Evolutionary conservation across 2,329 filamentous ascomycete species (phyloP).

Genomic region (Fusarium irregulare): DNA sequence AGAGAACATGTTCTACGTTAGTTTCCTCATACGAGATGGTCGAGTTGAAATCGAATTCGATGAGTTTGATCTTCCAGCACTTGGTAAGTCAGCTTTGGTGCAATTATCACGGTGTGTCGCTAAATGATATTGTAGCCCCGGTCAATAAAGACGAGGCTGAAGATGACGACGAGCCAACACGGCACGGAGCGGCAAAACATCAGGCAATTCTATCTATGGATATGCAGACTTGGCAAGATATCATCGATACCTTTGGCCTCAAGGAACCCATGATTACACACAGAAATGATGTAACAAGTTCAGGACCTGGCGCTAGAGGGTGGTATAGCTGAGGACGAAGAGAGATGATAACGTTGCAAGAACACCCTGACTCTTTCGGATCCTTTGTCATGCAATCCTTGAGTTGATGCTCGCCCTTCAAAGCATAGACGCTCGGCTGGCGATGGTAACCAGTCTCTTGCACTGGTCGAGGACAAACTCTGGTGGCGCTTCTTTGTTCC

Average conservation of each 20-base stretch:
- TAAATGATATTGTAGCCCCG: conserved; percentile 48
- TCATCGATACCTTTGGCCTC: conserved; percentile 82
- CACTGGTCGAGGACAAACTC: conserved; percentile 6
- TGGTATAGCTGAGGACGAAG: conserved; percentile 69
- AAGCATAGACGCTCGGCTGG: conserved; percentile 1
- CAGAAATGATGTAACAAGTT: conserved; percentile 68
- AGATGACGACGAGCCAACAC: conserved; percentile 58
- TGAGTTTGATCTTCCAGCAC: conserved; percentile 77
- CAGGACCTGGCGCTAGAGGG: conserved; percentile 66
- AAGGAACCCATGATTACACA: conserved; percentile 87
- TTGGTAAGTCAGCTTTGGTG: conserved; percentile 70
- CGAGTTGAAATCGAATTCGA: conserved; percentile 80
- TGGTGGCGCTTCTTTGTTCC: conserved; percentile 27
- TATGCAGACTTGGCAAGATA: conserved; percentile 81
- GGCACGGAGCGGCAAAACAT: conserved; percentile 72
- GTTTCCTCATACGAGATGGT: conserved; percentile 91
- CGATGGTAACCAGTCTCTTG: conserved; percentile 10
- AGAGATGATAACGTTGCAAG: background rate
- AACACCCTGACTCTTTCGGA: conserved; percentile 1
- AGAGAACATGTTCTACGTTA: conserved; percentile 97
- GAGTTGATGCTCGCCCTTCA: background rate
- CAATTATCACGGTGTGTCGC: background rate
- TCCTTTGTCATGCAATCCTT: conserved; percentile 16
- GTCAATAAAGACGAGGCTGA: conserved; percentile 58
- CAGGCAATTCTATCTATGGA: conserved; percentile 92